Conservation (phyloP, 2,329 filamentous ascomycete genomes). For the Diaporthe sp. region DNA sequence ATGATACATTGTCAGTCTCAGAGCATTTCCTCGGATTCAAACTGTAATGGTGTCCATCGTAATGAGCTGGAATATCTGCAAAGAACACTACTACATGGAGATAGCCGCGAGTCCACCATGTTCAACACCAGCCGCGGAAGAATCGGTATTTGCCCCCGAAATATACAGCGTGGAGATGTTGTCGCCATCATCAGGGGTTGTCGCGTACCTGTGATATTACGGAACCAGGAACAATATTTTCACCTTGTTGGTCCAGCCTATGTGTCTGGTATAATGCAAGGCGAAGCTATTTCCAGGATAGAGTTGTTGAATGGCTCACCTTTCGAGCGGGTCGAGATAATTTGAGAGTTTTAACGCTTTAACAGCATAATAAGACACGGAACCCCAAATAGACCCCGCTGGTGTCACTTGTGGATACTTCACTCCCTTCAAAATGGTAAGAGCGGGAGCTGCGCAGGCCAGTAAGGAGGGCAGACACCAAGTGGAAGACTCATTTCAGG, state of each 20-base stretch:
- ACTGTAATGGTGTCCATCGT: background rate
- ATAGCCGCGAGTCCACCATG: background rate
- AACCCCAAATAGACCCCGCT: too few species aligned
- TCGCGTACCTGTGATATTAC: background rate
- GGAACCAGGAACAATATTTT: background rate
- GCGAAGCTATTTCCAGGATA: background rate
- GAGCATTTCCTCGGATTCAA: background rate
- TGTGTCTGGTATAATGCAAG: constrained; percentile 3
- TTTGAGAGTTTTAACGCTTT: background rate
- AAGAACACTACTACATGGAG: too few species aligned
- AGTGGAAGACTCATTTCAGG: too few species aligned
- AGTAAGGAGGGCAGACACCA: too few species aligned
- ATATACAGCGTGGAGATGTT: background rate
- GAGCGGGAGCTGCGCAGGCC: too few species aligned
- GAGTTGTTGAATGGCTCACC: background rate
- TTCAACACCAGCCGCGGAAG: background rate
- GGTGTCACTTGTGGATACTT: too few species aligned
- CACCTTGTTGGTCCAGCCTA: constrained; percentile 1
- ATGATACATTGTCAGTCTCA: background rate
- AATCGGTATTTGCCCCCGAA: background rate
- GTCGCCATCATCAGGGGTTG: background rate
- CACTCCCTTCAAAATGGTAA: too few species aligned
- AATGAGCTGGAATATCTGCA: background rate
- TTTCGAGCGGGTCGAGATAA: background rate
- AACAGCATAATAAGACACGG: too few species aligned